These are phyloP conservation scores for Pseudogymnoascus sp. DNA, from an alignment of 2,329 filamentous ascomycete genomes.

Conservation along the genomic window DNA sequence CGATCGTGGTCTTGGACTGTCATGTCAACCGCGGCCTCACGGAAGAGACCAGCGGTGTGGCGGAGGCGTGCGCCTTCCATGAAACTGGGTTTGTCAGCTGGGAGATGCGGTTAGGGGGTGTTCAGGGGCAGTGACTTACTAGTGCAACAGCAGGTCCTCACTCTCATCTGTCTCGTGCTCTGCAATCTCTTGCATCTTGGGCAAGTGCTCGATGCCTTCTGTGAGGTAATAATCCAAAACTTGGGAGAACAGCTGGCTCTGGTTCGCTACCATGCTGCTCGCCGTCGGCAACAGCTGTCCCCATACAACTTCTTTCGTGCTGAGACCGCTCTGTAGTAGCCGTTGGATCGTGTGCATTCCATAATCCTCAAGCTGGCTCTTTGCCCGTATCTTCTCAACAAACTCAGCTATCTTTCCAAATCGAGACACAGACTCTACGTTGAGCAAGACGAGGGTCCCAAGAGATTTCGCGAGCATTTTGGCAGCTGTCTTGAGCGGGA, in stretches of 20 bases:
- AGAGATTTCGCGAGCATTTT: conserved; percentile 53
- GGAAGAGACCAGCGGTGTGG: conserved; percentile 55
- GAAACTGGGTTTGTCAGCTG: conserved; percentile 37
- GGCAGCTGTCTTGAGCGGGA: conserved; percentile 54
- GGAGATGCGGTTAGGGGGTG: background rate
- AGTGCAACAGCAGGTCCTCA: conserved; percentile 60
- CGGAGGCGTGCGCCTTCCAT: conserved; percentile 66
- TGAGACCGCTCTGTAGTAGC: conserved; percentile 57
- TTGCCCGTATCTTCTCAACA: conserved; percentile 38
- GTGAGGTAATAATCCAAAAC: conserved; percentile 67
- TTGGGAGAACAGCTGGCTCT: conserved; percentile 66
- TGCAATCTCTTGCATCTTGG: conserved; percentile 56
- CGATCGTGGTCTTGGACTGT: conserved; percentile 47
- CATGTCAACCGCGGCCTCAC: conserved; percentile 39
- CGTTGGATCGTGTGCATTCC: conserved; percentile 60
- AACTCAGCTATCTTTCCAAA: conserved; percentile 51
- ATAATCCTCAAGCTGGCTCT: conserved; percentile 54
- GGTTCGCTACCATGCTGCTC: conserved; percentile 61
- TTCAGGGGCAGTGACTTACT: conserved; percentile 19
- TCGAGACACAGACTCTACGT: conserved; percentile 52
- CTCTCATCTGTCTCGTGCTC: conserved; percentile 48
- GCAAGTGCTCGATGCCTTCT: conserved; percentile 48
- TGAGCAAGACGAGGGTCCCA: conserved; percentile 55
- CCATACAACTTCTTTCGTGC: conserved; percentile 55
- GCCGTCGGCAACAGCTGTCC: conserved; percentile 47